Evolutionary conservation across 345 rosid species (phyloP), one percentile per base, ranked within the genome.

Genomic region (Populus alba): DNA sequence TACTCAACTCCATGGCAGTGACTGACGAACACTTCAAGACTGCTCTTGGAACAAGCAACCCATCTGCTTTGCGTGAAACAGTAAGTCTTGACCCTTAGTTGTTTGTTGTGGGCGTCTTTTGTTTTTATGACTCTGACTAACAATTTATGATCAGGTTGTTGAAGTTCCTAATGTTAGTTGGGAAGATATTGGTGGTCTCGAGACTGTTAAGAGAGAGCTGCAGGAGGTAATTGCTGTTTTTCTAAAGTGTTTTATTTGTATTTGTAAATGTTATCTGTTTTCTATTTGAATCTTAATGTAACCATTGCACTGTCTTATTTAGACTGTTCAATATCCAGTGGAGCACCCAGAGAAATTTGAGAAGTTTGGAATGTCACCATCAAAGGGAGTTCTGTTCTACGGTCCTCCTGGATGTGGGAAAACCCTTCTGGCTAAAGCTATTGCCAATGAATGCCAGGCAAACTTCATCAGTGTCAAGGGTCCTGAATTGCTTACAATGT

Each of bases 371-470:
- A 94, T 94, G 98, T 92, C 97, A 51, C 98, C 98, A 41, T 95
- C 98, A 3, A 95, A 93, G 85, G 98, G 98, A 75, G 98, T 95
- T 39, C 91, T 95, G 13, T 93, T 95, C 90, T 95, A 93, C 75
- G 98, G 98, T 20, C 98, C 98, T 75, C 98, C 98, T 59, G 98
- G 97, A 47, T 95, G 98, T 76, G 98, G 98, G 43, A 95, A 95
- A 83, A 95, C 98, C n/a, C 97, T 95, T 78, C 82, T 95, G 57
- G 98, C 98, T 70, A 95, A 95, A 86, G 98, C 98, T 76, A 95
- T 95, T 78, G 98, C 98, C 39, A 95, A 95, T 75, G 98, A 95
- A 78, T 95, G 98, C 74, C 98, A 95, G 81, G 98, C 98, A 23
- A 95, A 95, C 86, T 93, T 95, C 88, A 95, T 95, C 77, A 95